These are phyloP conservation scores for Arthroderma uncinatum DNA, from an alignment of 2,329 filamentous ascomycete species.

Conservation along the genomic window DNA sequence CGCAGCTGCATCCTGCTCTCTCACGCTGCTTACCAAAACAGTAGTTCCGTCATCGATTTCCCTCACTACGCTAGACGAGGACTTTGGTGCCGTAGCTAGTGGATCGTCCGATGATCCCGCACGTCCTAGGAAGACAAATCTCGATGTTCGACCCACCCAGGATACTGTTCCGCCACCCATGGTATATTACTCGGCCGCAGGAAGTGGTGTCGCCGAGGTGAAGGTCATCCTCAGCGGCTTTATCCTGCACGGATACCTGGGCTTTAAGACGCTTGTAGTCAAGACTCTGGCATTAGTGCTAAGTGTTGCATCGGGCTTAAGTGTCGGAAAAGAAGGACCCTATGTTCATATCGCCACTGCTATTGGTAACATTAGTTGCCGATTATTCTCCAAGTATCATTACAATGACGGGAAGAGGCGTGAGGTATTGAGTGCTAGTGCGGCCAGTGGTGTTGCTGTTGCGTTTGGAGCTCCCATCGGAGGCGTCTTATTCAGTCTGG, in stretches of 20 bases:
- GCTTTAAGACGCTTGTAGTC: constrained; percentile 71
- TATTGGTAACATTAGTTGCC: constrained; percentile 87
- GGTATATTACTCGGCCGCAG: constrained; percentile 91
- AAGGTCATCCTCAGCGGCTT: constrained; percentile 97
- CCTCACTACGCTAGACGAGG: constrained; percentile 82
- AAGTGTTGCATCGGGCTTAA: constrained; percentile 84
- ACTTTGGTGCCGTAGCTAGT: constrained; percentile 58
- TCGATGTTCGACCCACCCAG: constrained; percentile 23
- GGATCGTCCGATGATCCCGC: constrained; percentile 32
- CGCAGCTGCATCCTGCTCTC: constrained; percentile 58
- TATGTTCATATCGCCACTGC: constrained; percentile 97
- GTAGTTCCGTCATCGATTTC: constrained; percentile 81
- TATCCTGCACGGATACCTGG: constrained; percentile 89
- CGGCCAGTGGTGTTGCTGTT: constrained; percentile 82
- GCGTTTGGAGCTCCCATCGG: constrained; percentile 91
- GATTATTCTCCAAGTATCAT: constrained; percentile 89
- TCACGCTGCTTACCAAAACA: constrained; percentile 86
- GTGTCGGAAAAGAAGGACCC: constrained; percentile 86
- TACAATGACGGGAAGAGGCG: constrained; percentile 87
- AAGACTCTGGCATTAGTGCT: constrained; percentile 76
- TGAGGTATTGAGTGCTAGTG: constrained; percentile 83
- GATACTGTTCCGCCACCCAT: constrained; percentile 51
- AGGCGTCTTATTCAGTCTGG: constrained; percentile 84
- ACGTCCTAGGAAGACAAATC: constrained; percentile 27
- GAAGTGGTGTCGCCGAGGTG: constrained; percentile 92